These are phyloP conservation scores for Nidularia pulvinata DNA, from an alignment of 768 basidiomycete species.

Conservation along the genomic window DNA sequence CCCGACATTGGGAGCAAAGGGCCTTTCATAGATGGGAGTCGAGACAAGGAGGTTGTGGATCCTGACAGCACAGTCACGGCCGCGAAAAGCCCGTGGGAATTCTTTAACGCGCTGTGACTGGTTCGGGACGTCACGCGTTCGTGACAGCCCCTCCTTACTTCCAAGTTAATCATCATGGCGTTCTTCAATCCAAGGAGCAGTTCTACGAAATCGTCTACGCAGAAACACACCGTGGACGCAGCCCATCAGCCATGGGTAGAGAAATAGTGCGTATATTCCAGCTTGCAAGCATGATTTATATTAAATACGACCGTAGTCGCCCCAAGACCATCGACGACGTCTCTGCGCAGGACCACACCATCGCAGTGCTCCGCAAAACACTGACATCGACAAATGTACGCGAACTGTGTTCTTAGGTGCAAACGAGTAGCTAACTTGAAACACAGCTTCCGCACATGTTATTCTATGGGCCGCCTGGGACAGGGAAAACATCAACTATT, in stretches of 20 bases:
- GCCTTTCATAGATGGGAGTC: no score
- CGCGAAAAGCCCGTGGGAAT: constrained; percentile 22
- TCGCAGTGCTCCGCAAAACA: constrained; percentile 89
- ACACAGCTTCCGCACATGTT: constrained; percentile 97
- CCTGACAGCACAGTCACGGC: neutral
- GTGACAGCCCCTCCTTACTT: constrained; percentile 26
- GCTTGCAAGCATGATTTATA: constrained; percentile 1
- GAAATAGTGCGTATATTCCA: constrained; percentile 79
- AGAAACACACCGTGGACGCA: constrained; percentile 51
- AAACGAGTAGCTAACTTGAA: neutral
- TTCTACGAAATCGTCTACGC: constrained; percentile 33
- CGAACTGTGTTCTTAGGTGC: neutral
- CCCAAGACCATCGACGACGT: constrained; percentile 99
- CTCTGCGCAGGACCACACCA: constrained; percentile 95
- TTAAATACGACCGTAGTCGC: constrained; percentile 62
- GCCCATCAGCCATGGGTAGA: constrained; percentile 94
- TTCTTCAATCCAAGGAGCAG: constrained; percentile 63
- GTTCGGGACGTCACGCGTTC: constrained; percentile 43
- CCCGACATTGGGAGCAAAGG: constrained; percentile 33
- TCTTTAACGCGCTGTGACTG: constrained; percentile 34
- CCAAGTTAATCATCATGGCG: no score
- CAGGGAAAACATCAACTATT: constrained; percentile 98
- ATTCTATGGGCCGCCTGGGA: constrained; percentile 99
- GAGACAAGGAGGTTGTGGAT: no score
- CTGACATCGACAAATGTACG: constrained; percentile 89